A percentile compares a stretch with the other conserved stretches of the same genome.
Conservation (phyloP, 768 basidiomycete genomes). For the Suillus bovinus region DNA sequence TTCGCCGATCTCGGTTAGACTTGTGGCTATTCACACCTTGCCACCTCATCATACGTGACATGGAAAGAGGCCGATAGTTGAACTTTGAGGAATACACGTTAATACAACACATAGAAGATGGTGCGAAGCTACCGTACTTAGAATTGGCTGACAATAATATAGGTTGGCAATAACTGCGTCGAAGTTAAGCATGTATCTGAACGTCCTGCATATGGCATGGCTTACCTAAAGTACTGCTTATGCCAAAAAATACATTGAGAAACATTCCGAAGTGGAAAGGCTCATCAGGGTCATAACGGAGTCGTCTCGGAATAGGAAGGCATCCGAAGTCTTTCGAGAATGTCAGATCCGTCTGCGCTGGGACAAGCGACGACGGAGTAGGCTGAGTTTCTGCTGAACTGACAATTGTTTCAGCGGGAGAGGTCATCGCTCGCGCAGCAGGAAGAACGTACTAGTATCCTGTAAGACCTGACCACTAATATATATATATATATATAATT, state of each 20-base stretch:
- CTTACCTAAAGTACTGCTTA: slow-evolving; percentile 48
- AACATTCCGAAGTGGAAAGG: slow-evolving; percentile 38
- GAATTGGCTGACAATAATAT: slow-evolving; percentile 80
- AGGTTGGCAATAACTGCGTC: slow-evolving; percentile 57
- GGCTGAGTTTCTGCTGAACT: background rate
- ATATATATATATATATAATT: background rate
- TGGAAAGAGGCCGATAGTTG: slow-evolving; percentile 40
- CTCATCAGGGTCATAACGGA: slow-evolving; percentile 41
- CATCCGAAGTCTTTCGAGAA: slow-evolving; percentile 40
- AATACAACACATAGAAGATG: background rate
- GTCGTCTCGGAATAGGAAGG: slow-evolving; percentile 44
- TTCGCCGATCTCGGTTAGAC: background rate
- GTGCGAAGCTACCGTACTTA: slow-evolving; percentile 48
- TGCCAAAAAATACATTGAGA: slow-evolving; percentile 48
- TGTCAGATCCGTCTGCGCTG: background rate
- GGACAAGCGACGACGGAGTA: background rate
- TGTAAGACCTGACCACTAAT: background rate
- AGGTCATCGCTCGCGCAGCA: background rate
- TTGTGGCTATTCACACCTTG: slow-evolving; percentile 24
- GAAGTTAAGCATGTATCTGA: background rate
- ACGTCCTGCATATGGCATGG: slow-evolving; percentile 5
- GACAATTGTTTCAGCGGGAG: background rate
- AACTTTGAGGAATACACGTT: slow-evolving; percentile 12
- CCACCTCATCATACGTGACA: slow-evolving; percentile 34
- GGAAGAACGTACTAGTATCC: background rate